Evolutionary conservation across 2,329 filamentous ascomycete species (phyloP).

Genomic region (Ophiostoma ips): DNA sequence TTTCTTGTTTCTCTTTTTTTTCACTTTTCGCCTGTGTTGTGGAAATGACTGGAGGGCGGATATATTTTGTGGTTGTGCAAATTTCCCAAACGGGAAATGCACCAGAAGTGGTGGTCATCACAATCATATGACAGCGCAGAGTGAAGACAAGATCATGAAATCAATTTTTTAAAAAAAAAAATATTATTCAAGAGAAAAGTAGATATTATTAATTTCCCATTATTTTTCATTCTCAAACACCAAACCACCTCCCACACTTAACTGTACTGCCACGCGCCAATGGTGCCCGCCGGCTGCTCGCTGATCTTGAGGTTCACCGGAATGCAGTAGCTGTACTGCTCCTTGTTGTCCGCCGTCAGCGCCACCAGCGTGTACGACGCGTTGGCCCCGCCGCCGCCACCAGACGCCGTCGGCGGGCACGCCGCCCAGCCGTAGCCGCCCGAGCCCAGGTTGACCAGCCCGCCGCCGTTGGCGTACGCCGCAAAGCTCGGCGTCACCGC

Average conservation of each 20-base stretch:
- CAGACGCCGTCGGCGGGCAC: constrained; percentile 17
- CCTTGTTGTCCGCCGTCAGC: constrained; percentile 17
- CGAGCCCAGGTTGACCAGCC: constrained; percentile 21
- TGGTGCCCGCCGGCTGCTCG: constrained; percentile 11
- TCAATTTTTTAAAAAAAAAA: too few relatives aligned
- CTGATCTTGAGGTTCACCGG: constrained; percentile 20
- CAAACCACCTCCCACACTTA: too few relatives aligned
- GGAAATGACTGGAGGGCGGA: too few relatives aligned
- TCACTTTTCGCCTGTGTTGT: too few relatives aligned
- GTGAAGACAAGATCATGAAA: too few relatives aligned
- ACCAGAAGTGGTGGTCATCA: too few relatives aligned
- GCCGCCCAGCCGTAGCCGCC: constrained; percentile 20
- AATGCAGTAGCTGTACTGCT: constrained; percentile 13
- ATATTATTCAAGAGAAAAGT: too few relatives aligned
- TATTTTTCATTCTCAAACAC: too few relatives aligned
- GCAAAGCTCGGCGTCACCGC: constrained; percentile 17
- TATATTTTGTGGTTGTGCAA: too few relatives aligned
- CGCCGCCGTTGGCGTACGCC: constrained; percentile 21
- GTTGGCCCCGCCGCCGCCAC: constrained; percentile 6
- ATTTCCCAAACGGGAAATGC: too few relatives aligned
- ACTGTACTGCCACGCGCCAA: constrained; percentile 21
- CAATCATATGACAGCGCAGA: too few relatives aligned
- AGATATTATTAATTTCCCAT: too few relatives aligned
- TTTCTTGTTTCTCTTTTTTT: neutral
- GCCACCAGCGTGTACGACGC: constrained; percentile 17